Evolutionary conservation across 2,329 filamentous ascomycete genomes (phyloP).

Genomic region (Pseudogymnoascus sp.): DNA sequence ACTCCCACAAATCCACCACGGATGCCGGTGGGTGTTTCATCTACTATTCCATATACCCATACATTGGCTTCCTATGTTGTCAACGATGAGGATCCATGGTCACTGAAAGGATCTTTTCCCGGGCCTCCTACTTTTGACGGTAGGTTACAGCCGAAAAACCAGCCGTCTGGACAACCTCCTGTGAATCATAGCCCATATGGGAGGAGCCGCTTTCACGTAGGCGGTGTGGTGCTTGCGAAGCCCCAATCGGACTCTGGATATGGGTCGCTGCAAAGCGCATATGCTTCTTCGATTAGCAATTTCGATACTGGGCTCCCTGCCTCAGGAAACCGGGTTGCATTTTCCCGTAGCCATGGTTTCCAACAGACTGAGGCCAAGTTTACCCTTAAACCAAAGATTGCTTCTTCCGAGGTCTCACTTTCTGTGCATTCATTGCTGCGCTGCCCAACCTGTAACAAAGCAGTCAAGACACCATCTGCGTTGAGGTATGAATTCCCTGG

Average conservation of each 20-base stretch:
- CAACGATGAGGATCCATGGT: not conserved
- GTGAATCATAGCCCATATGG: not conserved
- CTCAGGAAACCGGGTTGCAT: conserved; percentile 24
- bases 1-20: not conserved
- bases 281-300: conserved; percentile 27
- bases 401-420: conserved; percentile 12
- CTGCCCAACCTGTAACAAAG: conserved; percentile 36
- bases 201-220: not conserved
- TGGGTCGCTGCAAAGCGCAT: conserved; percentile 26
- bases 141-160: not conserved
- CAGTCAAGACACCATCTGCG: conserved; percentile 47
- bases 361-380: conserved; percentile 14
- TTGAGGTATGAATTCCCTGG: conserved; percentile 39
- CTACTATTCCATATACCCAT: not conserved
- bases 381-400: conserved; percentile 10
- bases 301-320: conserved; percentile 24
- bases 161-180: not conserved
- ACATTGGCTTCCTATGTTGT: not conserved
- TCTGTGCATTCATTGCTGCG: conserved; percentile 18
- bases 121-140: not conserved
- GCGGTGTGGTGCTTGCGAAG: conserved; percentile 21
- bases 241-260: conserved; percentile 31
- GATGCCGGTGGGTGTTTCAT: conserved; percentile 1
- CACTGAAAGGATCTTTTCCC: not conserved
- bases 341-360: conserved; percentile 20